Evolutionary conservation across 2,329 filamentous ascomycete species (phyloP).

Genomic region (Aspergillus japonicus): DNA sequence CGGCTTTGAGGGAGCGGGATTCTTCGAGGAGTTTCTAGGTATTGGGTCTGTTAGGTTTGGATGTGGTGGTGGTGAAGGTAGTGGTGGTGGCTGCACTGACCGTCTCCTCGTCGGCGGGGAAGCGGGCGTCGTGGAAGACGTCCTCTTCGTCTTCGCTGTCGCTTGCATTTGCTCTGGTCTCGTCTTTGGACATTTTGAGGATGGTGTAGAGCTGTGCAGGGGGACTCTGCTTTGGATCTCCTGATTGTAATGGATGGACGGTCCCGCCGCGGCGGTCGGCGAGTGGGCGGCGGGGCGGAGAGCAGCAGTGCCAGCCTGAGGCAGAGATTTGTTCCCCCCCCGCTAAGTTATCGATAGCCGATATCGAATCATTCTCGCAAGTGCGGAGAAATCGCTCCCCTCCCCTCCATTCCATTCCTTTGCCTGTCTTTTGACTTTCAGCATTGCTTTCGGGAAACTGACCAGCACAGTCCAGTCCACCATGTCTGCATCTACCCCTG

Average conservation of each 20-base stretch:
- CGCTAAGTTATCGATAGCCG: neutral
- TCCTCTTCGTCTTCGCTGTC: slow-evolving; percentile 39
- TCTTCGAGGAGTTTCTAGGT: slow-evolving; percentile 64
- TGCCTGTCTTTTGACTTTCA: neutral
- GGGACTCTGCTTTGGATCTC: no score
- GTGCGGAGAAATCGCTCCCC: neutral
- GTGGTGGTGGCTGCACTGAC: slow-evolving; percentile 29
- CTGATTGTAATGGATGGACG: no score
- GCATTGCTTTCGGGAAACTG: neutral
- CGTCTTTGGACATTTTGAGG: slow-evolving; percentile 22
- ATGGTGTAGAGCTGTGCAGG: slow-evolving; percentile 17
- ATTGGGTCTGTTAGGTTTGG: slow-evolving; percentile 1
- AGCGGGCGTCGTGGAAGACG: slow-evolving; percentile 44
- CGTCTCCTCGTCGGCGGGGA: slow-evolving; percentile 49
- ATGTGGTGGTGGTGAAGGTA: neutral
- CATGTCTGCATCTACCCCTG: slow-evolving; percentile 7
- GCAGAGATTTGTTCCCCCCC: neutral
- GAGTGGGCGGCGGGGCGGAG: neutral
- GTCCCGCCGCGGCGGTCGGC: neutral
- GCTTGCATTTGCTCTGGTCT: slow-evolving; percentile 17
- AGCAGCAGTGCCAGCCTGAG: slow-evolving; percentile 1
- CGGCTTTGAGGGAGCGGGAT: slow-evolving; percentile 69
- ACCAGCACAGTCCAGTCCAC: neutral
- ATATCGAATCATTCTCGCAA: neutral
- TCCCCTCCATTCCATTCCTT: no score